Evolutionary conservation across 208 protist species (phyloP).

Genomic region (Trypanosomatidae sp.): DNA sequence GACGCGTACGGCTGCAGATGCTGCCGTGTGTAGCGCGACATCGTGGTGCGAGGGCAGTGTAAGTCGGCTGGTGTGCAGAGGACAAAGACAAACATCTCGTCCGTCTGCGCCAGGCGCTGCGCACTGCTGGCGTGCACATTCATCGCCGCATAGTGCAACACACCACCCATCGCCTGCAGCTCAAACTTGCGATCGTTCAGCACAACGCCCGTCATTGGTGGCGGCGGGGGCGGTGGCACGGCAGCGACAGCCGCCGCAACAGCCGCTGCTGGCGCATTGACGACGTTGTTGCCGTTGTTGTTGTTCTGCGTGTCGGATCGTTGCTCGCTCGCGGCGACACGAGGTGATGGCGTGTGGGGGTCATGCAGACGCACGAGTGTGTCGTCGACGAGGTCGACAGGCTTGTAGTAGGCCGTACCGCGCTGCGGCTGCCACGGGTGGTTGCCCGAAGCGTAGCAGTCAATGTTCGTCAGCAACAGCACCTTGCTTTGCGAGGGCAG

Average conservation of each 20-base stretch:
- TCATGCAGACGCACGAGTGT: conserved; percentile 1
- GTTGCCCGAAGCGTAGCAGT: conserved; percentile 54
- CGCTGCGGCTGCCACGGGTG: conserved; percentile 30
- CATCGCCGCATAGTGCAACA: conserved; percentile 45
- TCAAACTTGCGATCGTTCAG: conserved; percentile 65
- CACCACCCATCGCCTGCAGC: conserved; percentile 60
- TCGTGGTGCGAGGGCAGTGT: conserved; percentile 4
- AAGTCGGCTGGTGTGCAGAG: conserved; percentile 63
- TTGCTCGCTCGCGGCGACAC: too few species aligned
- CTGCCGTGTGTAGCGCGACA: conserved; percentile 12
- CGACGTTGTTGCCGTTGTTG: neutral
- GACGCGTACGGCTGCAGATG: conserved; percentile 8
- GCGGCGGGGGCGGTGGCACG: neutral
- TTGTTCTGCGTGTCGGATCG: too few species aligned
- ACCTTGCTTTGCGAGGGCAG: conserved; percentile 41
- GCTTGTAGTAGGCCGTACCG: conserved; percentile 18
- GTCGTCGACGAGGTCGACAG: conserved; percentile 13
- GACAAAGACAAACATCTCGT: conserved; percentile 64
- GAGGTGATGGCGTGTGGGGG: too few species aligned
- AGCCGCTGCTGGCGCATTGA: neutral
- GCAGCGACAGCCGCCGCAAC: neutral
- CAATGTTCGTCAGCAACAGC: conserved; percentile 68
- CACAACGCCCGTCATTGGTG: neutral
- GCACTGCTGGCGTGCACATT: conserved; percentile 28
- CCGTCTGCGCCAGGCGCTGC: conserved; percentile 40